Percentiles rank a stretch among this genome's conserved stretches.
Conservation (phyloP, 345 rosid genomes). For the Camelina laxa region DNA sequence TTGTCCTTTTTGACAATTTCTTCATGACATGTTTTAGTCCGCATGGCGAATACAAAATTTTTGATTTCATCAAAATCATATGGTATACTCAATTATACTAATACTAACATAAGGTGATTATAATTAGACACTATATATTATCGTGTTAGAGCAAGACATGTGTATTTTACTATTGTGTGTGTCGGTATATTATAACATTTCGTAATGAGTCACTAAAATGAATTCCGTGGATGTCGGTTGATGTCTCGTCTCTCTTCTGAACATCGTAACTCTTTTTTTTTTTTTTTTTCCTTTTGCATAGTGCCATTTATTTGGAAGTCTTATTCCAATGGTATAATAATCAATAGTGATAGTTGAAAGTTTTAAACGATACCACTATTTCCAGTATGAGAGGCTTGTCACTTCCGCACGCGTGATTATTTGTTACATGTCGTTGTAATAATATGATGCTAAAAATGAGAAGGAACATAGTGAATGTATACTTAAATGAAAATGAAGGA, state of each 20-base stretch:
- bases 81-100: background rate
- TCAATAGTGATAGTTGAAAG: background rate
- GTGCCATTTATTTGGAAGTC: background rate
- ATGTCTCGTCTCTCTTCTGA: background rate
- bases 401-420: background rate
- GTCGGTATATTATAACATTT: background rate
- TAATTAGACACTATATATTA: too few relatives aligned
- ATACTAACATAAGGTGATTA: background rate
- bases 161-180: background rate
- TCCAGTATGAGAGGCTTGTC: background rate
- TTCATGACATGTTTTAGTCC: conserved; percentile 15
- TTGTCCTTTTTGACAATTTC: background rate
- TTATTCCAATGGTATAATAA: background rate
- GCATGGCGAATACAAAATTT: background rate
- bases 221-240: background rate
- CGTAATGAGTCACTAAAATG: background rate
- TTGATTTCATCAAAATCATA: background rate
- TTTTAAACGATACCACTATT: background rate
- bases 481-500: background rate
- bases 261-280: background rate
- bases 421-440: background rate
- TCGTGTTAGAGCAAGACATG: too few relatives aligned
- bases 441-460: conserved; percentile 9
- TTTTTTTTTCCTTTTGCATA: background rate
- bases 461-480: conserved; percentile 1